These are phyloP conservation scores for Dendrobium chrysotoxum DNA, from an alignment of 106 monocot genomes.

Conservation along the genomic window DNA sequence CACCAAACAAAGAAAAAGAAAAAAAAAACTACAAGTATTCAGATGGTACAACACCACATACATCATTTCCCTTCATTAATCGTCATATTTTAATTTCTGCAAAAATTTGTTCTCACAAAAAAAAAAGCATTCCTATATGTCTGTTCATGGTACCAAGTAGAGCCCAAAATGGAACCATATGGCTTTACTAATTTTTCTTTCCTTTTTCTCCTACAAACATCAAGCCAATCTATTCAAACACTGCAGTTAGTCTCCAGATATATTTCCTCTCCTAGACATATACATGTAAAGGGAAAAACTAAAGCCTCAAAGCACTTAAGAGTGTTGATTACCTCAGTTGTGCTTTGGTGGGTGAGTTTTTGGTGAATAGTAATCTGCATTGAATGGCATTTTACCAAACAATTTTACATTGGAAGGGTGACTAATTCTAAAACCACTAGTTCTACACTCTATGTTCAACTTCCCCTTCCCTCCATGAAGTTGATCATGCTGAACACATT, in stretches of 20 bases:
- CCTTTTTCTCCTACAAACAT: too few relatives aligned
- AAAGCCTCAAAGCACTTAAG: not conserved
- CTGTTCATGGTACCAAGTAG: too few relatives aligned
- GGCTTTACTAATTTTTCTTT: too few relatives aligned
- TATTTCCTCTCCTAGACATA: too few relatives aligned
- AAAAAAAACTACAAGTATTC: not conserved
- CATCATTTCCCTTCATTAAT: too few relatives aligned
- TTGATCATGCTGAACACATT: slow-evolving; percentile 9
- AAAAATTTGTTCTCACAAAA: too few relatives aligned
- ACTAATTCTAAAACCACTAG: not conserved
- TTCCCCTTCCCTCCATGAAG: slow-evolving; percentile 6
- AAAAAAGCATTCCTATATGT: too few relatives aligned
- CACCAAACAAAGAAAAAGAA: slow-evolving; percentile 10
- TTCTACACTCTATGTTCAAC: slow-evolving; percentile 17
- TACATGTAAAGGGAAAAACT: too few relatives aligned
- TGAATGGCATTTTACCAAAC: slow-evolving; percentile 23
- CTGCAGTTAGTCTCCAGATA: too few relatives aligned
- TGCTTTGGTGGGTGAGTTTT: slow-evolving; percentile 36
- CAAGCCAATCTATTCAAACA: too few relatives aligned
- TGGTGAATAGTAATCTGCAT: slow-evolving; percentile 28
- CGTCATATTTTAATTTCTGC: too few relatives aligned
- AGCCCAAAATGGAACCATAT: too few relatives aligned
- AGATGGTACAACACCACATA: not conserved
- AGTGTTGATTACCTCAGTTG: slow-evolving; percentile 14
- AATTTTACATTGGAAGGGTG: slow-evolving; percentile 12